A percentile compares a stretch with the other conserved stretches of the same genome.
Conservation (phyloP, 1,284 basidiomycete species). For the Tilletiopsis washingtonensis region DNA sequence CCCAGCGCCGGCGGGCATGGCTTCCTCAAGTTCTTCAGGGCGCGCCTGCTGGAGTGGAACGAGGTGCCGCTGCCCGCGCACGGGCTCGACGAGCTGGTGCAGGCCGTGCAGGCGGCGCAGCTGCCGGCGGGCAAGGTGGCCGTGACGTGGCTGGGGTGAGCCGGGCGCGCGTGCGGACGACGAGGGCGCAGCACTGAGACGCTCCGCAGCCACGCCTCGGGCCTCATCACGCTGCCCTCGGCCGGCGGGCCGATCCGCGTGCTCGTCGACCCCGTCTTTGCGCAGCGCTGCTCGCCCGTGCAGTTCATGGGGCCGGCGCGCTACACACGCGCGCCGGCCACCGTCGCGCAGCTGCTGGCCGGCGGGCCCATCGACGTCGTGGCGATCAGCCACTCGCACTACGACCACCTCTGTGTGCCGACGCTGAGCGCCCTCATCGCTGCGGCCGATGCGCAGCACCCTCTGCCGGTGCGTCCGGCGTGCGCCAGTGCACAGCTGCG, state of each 20-base stretch:
- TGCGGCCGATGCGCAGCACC: neutral
- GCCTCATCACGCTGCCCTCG: conserved; percentile 20
- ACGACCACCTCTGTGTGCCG: conserved; percentile 25
- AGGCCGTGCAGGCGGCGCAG: neutral
- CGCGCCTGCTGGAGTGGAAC: conserved; percentile 31
- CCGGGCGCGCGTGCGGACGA: neutral
- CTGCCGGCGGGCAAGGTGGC: conserved; percentile 3
- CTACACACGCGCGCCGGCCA: conserved; percentile 26
- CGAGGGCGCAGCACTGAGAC: neutral
- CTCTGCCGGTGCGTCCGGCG: neutral
- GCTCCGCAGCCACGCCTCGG: conserved; percentile 16
- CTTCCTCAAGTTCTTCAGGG: conserved; percentile 20
- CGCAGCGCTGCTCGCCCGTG: conserved; percentile 24
- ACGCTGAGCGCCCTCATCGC: neutral
- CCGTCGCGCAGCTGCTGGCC: conserved; percentile 17
- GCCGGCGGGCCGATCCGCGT: conserved; percentile 9
- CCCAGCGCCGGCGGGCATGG: conserved; percentile 12
- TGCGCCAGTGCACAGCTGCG: neutral
- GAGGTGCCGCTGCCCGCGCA: conserved; percentile 14
- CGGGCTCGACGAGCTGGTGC: neutral
- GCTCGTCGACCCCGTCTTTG: conserved; percentile 33
- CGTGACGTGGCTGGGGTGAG: conserved; percentile 29
- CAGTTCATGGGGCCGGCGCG: conserved; percentile 30
- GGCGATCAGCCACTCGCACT: conserved; percentile 27
- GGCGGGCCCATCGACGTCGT: conserved; percentile 19